Conservation (phyloP, 1,139 yeast species). For the Neolecta irregularis region DNA sequence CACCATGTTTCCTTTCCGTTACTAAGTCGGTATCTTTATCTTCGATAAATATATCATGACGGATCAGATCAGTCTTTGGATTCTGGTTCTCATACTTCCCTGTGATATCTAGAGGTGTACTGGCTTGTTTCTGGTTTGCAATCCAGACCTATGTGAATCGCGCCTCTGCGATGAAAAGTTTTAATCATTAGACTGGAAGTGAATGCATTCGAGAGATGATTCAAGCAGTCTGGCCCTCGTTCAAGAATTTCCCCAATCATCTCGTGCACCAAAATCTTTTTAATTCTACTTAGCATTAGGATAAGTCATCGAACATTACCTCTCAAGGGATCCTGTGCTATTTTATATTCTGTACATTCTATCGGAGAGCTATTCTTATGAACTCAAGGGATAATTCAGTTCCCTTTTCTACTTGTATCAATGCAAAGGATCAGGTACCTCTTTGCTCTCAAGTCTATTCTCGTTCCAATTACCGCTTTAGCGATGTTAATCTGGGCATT, state of each 20-base stretch:
- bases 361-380: conserved; percentile 25
- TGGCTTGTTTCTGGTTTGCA: not conserved
- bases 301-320: conserved; percentile 24
- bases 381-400: conserved; percentile 24
- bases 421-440: conserved; percentile 27
- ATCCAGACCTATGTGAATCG: not conserved
- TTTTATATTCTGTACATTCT: conserved; percentile 24
- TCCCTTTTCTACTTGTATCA: conserved; percentile 25
- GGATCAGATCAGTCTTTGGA: too few species aligned
- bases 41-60: too few species aligned
- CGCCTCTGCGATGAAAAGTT: not conserved
- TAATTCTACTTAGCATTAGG: too few species aligned
- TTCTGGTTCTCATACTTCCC: conserved; percentile 1
- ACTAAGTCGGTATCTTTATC: too few species aligned
- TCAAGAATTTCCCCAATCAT: conserved; percentile 24
- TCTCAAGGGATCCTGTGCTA: conserved; percentile 25
- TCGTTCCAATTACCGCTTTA: conserved; percentile 25
- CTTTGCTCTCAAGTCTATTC: conserved; percentile 25
- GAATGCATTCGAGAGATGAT: conserved; percentile 20
- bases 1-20: conserved; percentile 28
- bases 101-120: not conserved
- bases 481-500: conserved; percentile 21
- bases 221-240: conserved; percentile 31
- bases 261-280: too few species aligned
- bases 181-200: not conserved